Evolutionary conservation across 345 rosid genomes (phyloP).

Genomic region (Pistacia integerrima): DNA sequence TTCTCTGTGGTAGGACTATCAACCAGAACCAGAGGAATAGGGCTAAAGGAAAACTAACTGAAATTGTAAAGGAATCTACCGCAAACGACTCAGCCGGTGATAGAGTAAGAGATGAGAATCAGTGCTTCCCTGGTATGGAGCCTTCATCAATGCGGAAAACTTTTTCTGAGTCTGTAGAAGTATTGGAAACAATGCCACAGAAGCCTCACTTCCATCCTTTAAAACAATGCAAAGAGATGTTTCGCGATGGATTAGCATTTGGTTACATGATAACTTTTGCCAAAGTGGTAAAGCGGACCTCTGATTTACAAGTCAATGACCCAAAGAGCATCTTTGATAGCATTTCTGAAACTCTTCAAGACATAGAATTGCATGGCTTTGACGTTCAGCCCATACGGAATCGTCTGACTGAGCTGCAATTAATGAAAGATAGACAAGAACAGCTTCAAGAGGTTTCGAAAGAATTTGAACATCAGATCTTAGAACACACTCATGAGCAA

Average conservation of each 20-base stretch:
- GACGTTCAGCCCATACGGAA: constrained; percentile 19
- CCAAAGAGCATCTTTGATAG: constrained; percentile 12
- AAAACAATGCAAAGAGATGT: constrained; percentile 12
- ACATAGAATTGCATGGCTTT: constrained; percentile 39
- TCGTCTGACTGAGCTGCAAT: constrained; percentile 21
- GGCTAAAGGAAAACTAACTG: background rate
- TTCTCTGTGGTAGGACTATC: background rate
- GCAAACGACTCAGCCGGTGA: background rate
- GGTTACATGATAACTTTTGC: constrained; percentile 41
- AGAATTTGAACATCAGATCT: constrained; percentile 10
- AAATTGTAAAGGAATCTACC: background rate
- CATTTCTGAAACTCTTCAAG: constrained; percentile 25
- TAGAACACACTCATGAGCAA: constrained; percentile 13
- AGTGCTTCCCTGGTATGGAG: constrained; percentile 20
- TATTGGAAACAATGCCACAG: constrained; percentile 36
- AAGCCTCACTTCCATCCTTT: constrained; percentile 43
- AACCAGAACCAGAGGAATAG: background rate
- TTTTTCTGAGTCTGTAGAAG: constrained; percentile 30
- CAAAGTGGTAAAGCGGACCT: constrained; percentile 22
- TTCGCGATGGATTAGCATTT: constrained; percentile 41
- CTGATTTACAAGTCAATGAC: constrained; percentile 23
- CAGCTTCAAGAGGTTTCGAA: constrained; percentile 16
- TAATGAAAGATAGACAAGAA: constrained; percentile 30
- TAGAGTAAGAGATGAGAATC: background rate
- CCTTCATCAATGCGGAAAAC: constrained; percentile 25